Base-by-base conservation (phyloP, 2,329 filamentous ascomycete species). In the Pseudogymnoascus destructans region DNA sequence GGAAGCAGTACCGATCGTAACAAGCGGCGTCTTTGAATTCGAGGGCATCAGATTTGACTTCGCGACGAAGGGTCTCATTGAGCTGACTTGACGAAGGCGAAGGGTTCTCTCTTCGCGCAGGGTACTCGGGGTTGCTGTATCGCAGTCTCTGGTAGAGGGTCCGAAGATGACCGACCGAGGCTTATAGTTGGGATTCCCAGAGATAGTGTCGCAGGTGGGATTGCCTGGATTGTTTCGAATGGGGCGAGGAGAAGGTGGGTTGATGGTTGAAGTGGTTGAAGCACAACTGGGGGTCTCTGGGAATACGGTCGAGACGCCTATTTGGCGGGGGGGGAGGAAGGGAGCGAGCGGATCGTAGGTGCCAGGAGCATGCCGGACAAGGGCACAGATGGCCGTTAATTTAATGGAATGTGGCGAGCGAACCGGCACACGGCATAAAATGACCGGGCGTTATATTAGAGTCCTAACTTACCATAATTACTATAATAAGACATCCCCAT, bases 11-110 rank as follows among this genome's bases (percentile, higher is more conserved):
- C 32, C 3, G 25, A 52, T 52, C 25, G 23, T 17, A 52, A 30
- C 42, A 27, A 52, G 23, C 8, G 23, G 42, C n/a, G 42, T 17
- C 3, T 23, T 11, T 23, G 25, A 52, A 52, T 52, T 52, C 46
- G 46, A 30, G 46, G 25, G 23, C 46, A 19, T 52, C 46, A 52
- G 46, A 52, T 52, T 52, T 15, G 46, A 52, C 46, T 32, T 52
- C 46, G 46, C 46, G 46, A 52, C 46, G 46, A 52, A 52, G 46
- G 46, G 46, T 52, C 25, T 30, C 46, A 52, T 52, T 52, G 46
- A 27, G 46, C 46, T 52, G 25, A 30, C 25, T 15, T 15, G 9
- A n/a, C 8, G n/a, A 52, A 32, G 46, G 25, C 46, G 46, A 30
- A 52, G 46, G 46, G 25, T 19, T 52, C 46, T 30, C 25, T 52